Percentiles rank a stretch among this genome's conserved stretches.
These are phyloP conservation scores for Tephrocybe sp. DNA, from an alignment of 768 basidiomycete genomes.

Conservation along the genomic window DNA sequence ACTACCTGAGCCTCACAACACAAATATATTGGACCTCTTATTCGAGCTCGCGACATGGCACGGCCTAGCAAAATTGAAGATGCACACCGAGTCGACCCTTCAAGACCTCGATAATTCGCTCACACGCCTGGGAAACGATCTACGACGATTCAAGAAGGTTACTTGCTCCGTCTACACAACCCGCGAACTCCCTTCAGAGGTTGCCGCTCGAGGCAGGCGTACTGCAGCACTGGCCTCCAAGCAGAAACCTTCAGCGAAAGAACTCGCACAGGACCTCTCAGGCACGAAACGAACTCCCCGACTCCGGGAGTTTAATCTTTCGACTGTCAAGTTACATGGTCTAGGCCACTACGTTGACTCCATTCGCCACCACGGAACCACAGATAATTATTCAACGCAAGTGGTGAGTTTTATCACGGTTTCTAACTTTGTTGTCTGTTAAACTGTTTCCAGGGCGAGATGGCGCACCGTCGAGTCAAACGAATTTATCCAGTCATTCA, in stretches of 20 bases:
- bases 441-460: slow-evolving; percentile 28
- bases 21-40: slow-evolving; percentile 14
- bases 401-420: slow-evolving; percentile 24
- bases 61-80: slow-evolving; percentile 21
- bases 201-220: slow-evolving; percentile 1
- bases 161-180: slow-evolving; percentile 7
- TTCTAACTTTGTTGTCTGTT: neutral
- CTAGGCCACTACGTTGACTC: slow-evolving; percentile 28
- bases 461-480: slow-evolving; percentile 33
- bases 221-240: neutral
- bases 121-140: slow-evolving; percentile 8
- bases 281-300: neutral
- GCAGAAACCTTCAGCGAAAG: neutral
- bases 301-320: slow-evolving; percentile 21
- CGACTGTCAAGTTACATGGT: slow-evolving; percentile 31
- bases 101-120: slow-evolving; percentile 6
- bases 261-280: neutral
- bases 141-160: slow-evolving; percentile 8
- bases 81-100: slow-evolving; percentile 18
- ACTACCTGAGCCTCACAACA: slow-evolving; percentile 16
- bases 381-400: slow-evolving; percentile 36
- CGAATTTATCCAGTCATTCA: slow-evolving; percentile 23
- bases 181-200: slow-evolving; percentile 9
- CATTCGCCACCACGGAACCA: slow-evolving; percentile 28
- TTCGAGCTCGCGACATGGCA: slow-evolving; percentile 25